phyloP scores from a whole-genome alignment of 805 yeast genomes.

The Yamadazyma olivae region DNA sequence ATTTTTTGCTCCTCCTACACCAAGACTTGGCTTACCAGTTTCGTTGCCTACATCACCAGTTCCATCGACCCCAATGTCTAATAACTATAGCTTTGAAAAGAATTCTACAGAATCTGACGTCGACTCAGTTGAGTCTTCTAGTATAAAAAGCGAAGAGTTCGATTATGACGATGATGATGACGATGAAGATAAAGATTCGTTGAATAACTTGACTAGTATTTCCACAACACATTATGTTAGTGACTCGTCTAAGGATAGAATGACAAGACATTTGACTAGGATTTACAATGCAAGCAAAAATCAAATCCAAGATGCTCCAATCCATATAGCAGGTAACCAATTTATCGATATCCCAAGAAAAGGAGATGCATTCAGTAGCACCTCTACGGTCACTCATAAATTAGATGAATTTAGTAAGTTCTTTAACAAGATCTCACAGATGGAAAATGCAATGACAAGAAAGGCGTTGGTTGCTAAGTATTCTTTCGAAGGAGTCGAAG shows the following conservation, averaged over 20 bases:
- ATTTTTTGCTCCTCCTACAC: conserved; percentile 5
- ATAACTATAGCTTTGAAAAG: conserved; percentile 3
- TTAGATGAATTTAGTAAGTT: conserved; percentile 21
- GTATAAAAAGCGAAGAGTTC: conserved; percentile 7
- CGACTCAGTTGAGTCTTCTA: conserved; percentile 10
- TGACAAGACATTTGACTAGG: conserved; percentile 17
- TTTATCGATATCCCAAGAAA: conserved; percentile 3
- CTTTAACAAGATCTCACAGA: conserved; percentile 16
- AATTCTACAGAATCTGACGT: conserved; percentile 6
- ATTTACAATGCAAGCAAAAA: conserved; percentile 35
- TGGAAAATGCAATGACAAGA: conserved; percentile 2
- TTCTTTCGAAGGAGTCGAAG: conserved; percentile 28
- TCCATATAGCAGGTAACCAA: conserved; percentile 10
- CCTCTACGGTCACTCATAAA: conserved; percentile 22
- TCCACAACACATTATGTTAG: conserved; percentile 4
- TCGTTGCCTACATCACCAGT: conserved; percentile 11
- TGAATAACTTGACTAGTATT: not conserved
- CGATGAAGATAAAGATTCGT: conserved; percentile 1
- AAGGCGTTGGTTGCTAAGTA: conserved; percentile 14
- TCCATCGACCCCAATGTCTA: conserved; percentile 7
- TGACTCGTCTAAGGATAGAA: conserved; percentile 6
- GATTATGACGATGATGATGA: conserved; percentile 7
- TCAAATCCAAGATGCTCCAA: conserved; percentile 29
- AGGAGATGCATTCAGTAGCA: conserved; percentile 12
- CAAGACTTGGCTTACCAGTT: conserved; percentile 8